Conservation (phyloP, 352 stramenopile genomes). For the Plasmopara muralis region DNA sequence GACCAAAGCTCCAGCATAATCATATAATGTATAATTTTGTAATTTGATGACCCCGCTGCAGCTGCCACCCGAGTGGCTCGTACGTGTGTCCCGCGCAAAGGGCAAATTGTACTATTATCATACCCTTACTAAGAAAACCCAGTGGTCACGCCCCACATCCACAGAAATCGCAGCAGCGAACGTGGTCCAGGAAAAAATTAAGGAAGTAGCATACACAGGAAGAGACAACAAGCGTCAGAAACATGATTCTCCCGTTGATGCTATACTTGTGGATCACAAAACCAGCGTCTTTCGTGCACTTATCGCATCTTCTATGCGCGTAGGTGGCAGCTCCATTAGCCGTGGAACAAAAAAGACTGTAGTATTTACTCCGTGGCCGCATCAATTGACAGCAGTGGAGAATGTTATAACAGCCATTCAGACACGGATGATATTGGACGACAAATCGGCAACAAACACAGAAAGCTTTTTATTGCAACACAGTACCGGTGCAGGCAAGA, state of each 20-base stretch:
- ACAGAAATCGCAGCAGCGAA: constrained; percentile 7
- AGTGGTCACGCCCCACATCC: constrained; percentile 45
- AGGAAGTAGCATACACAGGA: background rate
- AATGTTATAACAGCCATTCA: constrained; percentile 44
- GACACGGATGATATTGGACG: constrained; percentile 9
- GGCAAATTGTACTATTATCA: constrained; percentile 69
- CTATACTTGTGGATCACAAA: constrained; percentile 11
- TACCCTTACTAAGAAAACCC: constrained; percentile 35
- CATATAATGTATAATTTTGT: no score
- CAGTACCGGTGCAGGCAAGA: constrained; percentile 79
- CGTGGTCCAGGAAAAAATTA: background rate
- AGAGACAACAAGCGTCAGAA: constrained; percentile 12
- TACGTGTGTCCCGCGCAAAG: constrained; percentile 68
- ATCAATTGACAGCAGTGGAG: constrained; percentile 57
- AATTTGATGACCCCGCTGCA: constrained; percentile 6
- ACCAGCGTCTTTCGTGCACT: constrained; percentile 16
- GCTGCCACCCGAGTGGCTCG: constrained; percentile 47
- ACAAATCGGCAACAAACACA: constrained; percentile 4
- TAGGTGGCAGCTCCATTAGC: constrained; percentile 30
- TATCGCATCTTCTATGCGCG: constrained; percentile 52
- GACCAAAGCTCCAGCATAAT: no score
- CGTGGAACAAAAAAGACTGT: constrained; percentile 19
- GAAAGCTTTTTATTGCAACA: constrained; percentile 69
- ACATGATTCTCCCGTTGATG: constrained; percentile 5
- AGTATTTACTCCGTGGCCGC: constrained; percentile 52